phyloP scores from a whole-genome alignment of 202 grass and related monocot genomes.

The Setaria viridis region DNA sequence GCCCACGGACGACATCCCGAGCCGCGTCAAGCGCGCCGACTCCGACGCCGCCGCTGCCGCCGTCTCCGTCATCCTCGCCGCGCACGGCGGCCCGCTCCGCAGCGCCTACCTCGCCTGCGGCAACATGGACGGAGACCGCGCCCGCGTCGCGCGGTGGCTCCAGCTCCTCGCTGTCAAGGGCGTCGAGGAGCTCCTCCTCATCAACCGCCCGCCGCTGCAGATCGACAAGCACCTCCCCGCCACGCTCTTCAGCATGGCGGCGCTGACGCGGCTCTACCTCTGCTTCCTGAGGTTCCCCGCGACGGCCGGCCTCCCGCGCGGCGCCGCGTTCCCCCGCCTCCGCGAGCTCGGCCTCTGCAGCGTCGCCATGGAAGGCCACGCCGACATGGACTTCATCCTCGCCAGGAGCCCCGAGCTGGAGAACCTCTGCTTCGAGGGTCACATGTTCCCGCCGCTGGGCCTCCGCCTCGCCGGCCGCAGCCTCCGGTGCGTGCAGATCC shows the following conservation, averaged over 20 bases:
- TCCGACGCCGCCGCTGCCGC: neutral
- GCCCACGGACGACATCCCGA: neutral
- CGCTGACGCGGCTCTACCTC: slow-evolving; percentile 29
- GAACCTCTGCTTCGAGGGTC: too few species aligned
- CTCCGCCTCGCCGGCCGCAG: too few species aligned
- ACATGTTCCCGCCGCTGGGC: too few species aligned
- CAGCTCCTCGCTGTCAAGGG: slow-evolving; percentile 42
- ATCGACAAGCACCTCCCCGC: neutral
- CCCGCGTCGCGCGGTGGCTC: slow-evolving; percentile 22
- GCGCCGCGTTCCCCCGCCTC: too few species aligned
- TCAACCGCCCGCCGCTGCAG: slow-evolving; percentile 23
- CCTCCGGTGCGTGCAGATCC: neutral
- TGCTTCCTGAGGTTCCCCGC: too few species aligned
- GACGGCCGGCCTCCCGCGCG: too few species aligned
- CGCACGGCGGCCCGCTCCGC: slow-evolving; percentile 41
- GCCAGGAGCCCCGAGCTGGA: too few species aligned
- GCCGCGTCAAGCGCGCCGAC: neutral
- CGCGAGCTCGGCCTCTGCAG: too few species aligned
- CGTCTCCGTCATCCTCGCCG: slow-evolving; percentile 7
- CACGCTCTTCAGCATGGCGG: slow-evolving; percentile 40
- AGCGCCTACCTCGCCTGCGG: slow-evolving; percentile 28
- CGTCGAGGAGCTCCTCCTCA: slow-evolving; percentile 50
- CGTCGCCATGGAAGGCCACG: too few species aligned
- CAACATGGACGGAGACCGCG: neutral
- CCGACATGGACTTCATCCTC: too few species aligned